Evolutionary conservation across 1,284 basidiomycete species (phyloP), one percentile per base, ranked within the genome.

Genomic region (Ceratobasidium sp.): DNA sequence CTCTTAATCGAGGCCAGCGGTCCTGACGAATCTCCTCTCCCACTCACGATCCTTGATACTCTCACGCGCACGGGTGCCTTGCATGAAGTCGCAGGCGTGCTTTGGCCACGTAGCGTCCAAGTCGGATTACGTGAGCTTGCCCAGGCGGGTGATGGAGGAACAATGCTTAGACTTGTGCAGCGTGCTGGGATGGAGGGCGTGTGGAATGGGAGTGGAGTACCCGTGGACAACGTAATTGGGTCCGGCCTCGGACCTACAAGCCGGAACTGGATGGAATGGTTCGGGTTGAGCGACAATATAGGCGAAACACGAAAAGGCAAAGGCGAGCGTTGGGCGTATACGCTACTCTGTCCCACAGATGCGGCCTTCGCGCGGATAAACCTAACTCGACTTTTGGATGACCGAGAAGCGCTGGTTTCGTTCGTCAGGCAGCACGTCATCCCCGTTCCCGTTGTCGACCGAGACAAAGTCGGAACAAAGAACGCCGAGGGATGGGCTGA

Each of bases 381-480:
- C 83, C 84, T 99, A 66, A 96, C 96, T 0, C 84, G 87, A 77
- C 88, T 98, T 75, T 91, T 92, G 78, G 86, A 88, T 37, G 88
- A 96, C 81, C 80, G 84, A 4, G 86, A 89, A 1, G 84, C 83
- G 0, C 87, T 99, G 43, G 86, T 88, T 54, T 85, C 86, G 4
- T 90, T 99, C 25, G 91, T 99, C 75, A 88, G 90, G 77, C 94
- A 98, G 81, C 97, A 99, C 84, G 89, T 99, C 78, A 92, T 99
- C 77, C 92, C 91, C 80, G 80, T 77, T 57, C 68, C 79, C 83
- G 73, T 49, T 17, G 68, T 59, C 11, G 61, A 71, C 17, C 29
- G 43, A 37, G 61, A 64, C 17, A 43, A 64, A 37, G 70, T 52
- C 19, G 70, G 59, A 25, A 43, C 57, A 57, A 73, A 61, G 43